Base-by-base conservation (phyloP, 257 asterid species). In the Ocimum tenuiflorum region DNA sequence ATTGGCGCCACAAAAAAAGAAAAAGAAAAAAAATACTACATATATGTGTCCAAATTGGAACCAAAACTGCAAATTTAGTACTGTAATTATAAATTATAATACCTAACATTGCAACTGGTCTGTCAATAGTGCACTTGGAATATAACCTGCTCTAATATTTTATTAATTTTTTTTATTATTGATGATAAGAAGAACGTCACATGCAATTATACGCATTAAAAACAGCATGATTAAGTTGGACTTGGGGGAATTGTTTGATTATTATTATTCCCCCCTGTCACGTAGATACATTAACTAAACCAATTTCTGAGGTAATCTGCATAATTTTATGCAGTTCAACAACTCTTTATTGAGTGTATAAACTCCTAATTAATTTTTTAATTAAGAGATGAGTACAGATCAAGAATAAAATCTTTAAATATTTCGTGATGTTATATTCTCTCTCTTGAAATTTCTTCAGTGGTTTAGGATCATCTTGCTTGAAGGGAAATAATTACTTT, bases 101-200 rank as follows among this genome's bases (percentile, higher is more conserved):
- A 63, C 72, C 68, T 60, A 67, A 29, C 65, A 59, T 35, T 31
- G 64, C 57, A 60, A 45, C 38, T 39, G 3, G 35, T 60, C 58
- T 22, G 42, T 18, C 17, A 70, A 60, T 60, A 35, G 6, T 19
- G 3, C 29, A 18, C 36, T 43, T 54, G 46, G 13, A 23, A 35
- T 8, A 46, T 65, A 22, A 71, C 74, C 74, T 46, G 71, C 67
- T 14, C 67, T 14, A 19, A 42, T 46, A 46, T 46, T 18, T 43
- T 50, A 51, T 31, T 58, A 20, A 4, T 20, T n/a, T 18, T 13
- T 56, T 27, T 1, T 20, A 29, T 39, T 50, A 31, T 1, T 1
- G 50, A 36, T 61, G 70, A n/a, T 50, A 50, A 13, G 23, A 23
- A 63, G 46, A 18, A 63, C 73, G 73, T 77, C 82, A 77, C 82